Conservation (phyloP, 352 stramenopile genomes). For the Pythium monospermum region DNA sequence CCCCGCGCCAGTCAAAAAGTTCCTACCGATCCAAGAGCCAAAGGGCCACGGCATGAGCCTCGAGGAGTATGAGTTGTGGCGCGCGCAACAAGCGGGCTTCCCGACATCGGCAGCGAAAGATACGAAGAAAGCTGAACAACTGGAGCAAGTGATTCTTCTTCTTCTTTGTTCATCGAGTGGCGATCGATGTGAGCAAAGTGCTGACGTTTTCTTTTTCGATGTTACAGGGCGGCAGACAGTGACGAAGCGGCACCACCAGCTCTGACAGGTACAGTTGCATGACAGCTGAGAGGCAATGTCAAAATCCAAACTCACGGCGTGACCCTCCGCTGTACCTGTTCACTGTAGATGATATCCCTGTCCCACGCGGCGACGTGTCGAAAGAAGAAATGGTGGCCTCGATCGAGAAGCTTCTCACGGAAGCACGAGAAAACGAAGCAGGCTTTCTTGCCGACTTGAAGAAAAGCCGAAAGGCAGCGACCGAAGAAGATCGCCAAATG, state of each 20-base stretch:
- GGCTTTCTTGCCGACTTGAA: slow-evolving; percentile 78
- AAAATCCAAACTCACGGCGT: neutral
- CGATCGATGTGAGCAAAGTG: no score
- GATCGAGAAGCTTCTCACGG: slow-evolving; percentile 65
- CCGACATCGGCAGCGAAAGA: slow-evolving; percentile 38
- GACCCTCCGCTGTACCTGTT: neutral
- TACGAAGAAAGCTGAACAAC: slow-evolving; percentile 36
- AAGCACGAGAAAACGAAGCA: slow-evolving; percentile 76
- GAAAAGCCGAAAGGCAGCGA: slow-evolving; percentile 34
- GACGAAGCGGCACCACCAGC: neutral
- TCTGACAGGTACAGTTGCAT: neutral
- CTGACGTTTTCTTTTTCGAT: neutral
- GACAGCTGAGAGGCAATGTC: no score
- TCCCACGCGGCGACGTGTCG: slow-evolving; percentile 49
- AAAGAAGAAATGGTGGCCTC: slow-evolving; percentile 65
- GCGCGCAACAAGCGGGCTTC: slow-evolving; percentile 59
- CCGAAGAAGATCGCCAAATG: slow-evolving; percentile 76
- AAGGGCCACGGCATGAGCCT: slow-evolving; percentile 82
- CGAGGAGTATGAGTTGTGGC: slow-evolving; percentile 85
- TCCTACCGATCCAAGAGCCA: slow-evolving; percentile 73
- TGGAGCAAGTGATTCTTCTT: slow-evolving; percentile 18
- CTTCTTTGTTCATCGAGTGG: neutral
- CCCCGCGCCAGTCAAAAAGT: slow-evolving; percentile 65
- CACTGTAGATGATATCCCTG: slow-evolving; percentile 35
- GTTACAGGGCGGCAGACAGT: neutral